These are phyloP conservation scores for Cinnamomum chago DNA, from an alignment of 164 flowering plant genomes.

Conservation along the genomic window DNA sequence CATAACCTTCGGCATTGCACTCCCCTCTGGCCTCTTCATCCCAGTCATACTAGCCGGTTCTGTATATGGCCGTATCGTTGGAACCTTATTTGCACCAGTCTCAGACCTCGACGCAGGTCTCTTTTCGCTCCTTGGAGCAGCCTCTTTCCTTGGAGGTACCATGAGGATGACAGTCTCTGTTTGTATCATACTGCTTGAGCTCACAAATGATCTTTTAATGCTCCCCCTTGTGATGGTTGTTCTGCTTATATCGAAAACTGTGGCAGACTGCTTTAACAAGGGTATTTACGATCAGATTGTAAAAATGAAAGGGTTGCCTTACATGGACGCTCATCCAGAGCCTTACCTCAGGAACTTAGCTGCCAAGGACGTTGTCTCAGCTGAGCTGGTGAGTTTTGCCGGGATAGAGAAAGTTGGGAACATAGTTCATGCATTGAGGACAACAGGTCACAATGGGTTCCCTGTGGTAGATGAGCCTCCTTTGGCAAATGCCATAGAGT, in stretches of 20 bases:
- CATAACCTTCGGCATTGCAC: constrained; percentile 80
- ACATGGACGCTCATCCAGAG: constrained; percentile 83
- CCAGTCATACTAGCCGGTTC: constrained; percentile 96
- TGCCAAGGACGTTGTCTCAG: constrained; percentile 82
- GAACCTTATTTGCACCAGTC: constrained; percentile 42
- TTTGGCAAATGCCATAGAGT: constrained; percentile 57
- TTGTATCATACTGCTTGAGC: constrained; percentile 89
- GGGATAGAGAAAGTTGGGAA: constrained; percentile 85
- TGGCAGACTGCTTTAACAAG: constrained; percentile 79
- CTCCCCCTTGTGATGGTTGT: constrained; percentile 90
- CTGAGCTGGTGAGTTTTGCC: constrained; percentile 60
- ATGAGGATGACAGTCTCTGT: constrained; percentile 98
- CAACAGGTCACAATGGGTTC: constrained; percentile 75
- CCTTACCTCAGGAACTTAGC: constrained; percentile 83
- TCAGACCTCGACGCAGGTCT: constrained; percentile 64
- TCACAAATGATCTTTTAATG: constrained; percentile 78
- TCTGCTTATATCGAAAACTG: constrained; percentile 92
- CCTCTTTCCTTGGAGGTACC: constrained; percentile 93
- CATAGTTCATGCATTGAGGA: constrained; percentile 43
- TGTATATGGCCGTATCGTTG: constrained; percentile 78
- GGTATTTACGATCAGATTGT: constrained; percentile 92
- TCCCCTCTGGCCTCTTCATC: constrained; percentile 93
- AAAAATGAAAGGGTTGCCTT: constrained; percentile 87
- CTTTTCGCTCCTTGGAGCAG: constrained; percentile 87
- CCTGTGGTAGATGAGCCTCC: constrained; percentile 94